Evolutionary conservation across 768 basidiomycete genomes (phyloP).

Genomic region (Mycena vulgaris): DNA sequence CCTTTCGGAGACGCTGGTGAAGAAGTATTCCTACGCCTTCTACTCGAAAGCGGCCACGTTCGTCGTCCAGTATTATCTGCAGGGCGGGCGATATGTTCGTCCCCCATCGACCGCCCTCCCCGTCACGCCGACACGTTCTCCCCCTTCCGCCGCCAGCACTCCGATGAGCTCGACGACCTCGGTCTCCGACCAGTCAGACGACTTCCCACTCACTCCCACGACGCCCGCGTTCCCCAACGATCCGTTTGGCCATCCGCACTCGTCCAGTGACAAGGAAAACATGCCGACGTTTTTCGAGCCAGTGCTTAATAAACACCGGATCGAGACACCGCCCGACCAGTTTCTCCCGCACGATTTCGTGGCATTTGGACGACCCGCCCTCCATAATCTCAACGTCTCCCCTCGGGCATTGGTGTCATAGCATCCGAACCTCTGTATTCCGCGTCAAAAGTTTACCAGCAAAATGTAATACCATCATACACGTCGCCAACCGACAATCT

Average conservation of each 20-base stretch:
- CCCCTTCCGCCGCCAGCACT: constrained; percentile 73
- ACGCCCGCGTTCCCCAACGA: constrained; percentile 80
- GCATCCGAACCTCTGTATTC: constrained; percentile 52
- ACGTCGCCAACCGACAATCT: constrained; percentile 72
- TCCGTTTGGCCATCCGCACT: constrained; percentile 58
- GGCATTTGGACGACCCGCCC: constrained; percentile 81
- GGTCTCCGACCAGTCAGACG: constrained; percentile 83
- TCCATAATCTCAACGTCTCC: constrained; percentile 83
- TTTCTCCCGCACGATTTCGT: constrained; percentile 88
- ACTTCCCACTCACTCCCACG: constrained; percentile 87
- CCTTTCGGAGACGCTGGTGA: constrained; percentile 95
- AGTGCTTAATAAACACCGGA: constrained; percentile 77
- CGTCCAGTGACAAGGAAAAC: constrained; percentile 89
- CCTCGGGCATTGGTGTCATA: constrained; percentile 78
- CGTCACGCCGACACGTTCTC: constrained; percentile 74
- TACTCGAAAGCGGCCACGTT: constrained; percentile 96
- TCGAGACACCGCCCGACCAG: constrained; percentile 80
- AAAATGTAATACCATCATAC: constrained; percentile 90
- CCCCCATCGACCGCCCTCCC: constrained; percentile 68
- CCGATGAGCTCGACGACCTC: constrained; percentile 84
- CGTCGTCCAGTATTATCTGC: constrained; percentile 94
- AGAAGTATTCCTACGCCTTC: constrained; percentile 98
- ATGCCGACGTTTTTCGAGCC: constrained; percentile 79
- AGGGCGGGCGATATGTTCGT: constrained; percentile 82
- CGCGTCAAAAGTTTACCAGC: constrained; percentile 59